phyloP scores from a whole-genome alignment of 1,284 basidiomycete genomes.

The Flammula alnicola region DNA sequence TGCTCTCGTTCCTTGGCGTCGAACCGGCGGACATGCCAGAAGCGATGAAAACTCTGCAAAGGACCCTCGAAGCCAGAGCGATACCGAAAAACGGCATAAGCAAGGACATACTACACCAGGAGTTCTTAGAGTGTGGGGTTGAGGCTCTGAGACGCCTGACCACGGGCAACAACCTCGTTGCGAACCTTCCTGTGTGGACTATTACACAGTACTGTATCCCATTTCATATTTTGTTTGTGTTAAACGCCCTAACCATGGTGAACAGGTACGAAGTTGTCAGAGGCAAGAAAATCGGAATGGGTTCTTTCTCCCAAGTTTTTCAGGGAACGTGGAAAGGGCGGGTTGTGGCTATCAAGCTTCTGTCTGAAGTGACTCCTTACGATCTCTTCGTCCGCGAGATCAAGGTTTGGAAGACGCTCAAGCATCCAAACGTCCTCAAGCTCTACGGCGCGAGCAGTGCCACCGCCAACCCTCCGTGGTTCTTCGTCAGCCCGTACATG shows the following conservation, averaged over 20 bases:
- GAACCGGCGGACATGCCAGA: conserved; percentile 66
- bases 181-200: conserved; percentile 67
- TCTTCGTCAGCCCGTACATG: conserved; percentile 71
- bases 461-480: conserved; percentile 63
- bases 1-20: conserved; percentile 55
- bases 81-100: neutral
- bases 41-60: conserved; percentile 77
- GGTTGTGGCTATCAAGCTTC: conserved; percentile 62
- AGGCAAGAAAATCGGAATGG: conserved; percentile 44
- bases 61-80: conserved; percentile 42
- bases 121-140: conserved; percentile 51
- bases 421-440: conserved; percentile 57
- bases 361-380: conserved; percentile 52
- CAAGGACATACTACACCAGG: conserved; percentile 30
- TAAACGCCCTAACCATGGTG: neutral
- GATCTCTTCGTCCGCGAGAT: conserved; percentile 57
- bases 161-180: conserved; percentile 36
- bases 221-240: conserved; percentile 4
- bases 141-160: conserved; percentile 60
- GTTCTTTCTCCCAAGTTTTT: conserved; percentile 49
- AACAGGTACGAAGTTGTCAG: conserved; percentile 64
- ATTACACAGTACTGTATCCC: conserved; percentile 56
- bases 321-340: conserved; percentile 62
- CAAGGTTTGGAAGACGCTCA: conserved; percentile 53
- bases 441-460: conserved; percentile 65